Evolutionary conservation across 768 basidiomycete species (phyloP).

Genomic region (Gautieria morchelliformis): DNA sequence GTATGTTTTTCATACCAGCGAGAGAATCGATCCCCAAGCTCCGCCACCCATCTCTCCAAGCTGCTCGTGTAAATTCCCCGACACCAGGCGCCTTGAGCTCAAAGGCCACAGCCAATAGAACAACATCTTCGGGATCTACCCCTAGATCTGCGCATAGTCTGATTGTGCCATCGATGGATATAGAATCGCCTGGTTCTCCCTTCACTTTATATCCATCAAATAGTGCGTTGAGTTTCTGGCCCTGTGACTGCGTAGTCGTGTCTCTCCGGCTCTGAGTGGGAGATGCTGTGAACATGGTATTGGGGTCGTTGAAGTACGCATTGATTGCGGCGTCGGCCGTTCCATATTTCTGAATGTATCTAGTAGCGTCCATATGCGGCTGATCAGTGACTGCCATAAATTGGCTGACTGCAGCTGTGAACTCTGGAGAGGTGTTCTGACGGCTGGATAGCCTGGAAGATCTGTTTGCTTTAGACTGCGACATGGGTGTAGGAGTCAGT

Average conservation of each 20-base stretch:
- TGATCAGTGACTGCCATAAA: constrained; percentile 2
- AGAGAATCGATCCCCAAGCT: constrained; percentile 38
- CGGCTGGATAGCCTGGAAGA: neutral
- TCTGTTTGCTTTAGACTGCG: constrained; percentile 5
- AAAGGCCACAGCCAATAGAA: constrained; percentile 71
- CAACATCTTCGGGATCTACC: constrained; percentile 72
- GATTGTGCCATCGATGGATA: constrained; percentile 66
- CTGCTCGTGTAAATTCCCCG: constrained; percentile 59
- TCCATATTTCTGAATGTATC: constrained; percentile 61
- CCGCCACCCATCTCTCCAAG: constrained; percentile 81
- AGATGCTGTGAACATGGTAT: constrained; percentile 19
- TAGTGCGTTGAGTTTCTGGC: constrained; percentile 43
- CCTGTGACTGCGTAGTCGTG: constrained; percentile 27
- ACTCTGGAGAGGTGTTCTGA: neutral
- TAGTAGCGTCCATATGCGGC: constrained; percentile 44
- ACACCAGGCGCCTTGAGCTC: constrained; percentile 69
- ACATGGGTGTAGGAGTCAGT: neutral
- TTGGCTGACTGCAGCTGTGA: neutral
- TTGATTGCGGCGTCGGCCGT: constrained; percentile 66
- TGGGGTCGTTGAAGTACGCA: constrained; percentile 56
- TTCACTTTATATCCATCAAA: constrained; percentile 64
- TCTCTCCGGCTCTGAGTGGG: constrained; percentile 5
- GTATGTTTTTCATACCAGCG: constrained; percentile 39
- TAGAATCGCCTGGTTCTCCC: constrained; percentile 49
- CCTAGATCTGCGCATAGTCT: constrained; percentile 59